Percentiles rank a stretch among this genome's conserved stretches.
phyloP scores from a whole-genome alignment of 192 early-diverging fungal species.

The Podila clonocystis region DNA sequence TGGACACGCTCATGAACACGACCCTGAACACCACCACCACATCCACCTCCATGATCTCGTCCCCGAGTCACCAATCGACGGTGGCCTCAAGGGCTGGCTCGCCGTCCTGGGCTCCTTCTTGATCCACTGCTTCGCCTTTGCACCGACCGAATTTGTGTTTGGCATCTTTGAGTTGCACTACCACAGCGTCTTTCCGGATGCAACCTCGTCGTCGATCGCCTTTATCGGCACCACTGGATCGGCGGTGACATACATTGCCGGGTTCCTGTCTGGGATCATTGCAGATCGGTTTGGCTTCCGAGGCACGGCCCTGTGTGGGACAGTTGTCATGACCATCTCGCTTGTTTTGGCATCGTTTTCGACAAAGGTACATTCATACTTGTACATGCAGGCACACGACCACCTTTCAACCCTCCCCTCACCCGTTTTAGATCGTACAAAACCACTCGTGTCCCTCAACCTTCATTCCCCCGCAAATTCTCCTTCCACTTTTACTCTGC shows the following conservation, averaged over 20 bases:
- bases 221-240: conserved; percentile 41
- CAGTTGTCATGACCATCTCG: conserved; percentile 45
- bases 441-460: background rate
- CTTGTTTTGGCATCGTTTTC: conserved; percentile 59
- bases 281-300: conserved; percentile 61
- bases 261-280: conserved; percentile 32
- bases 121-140: conserved; percentile 44
- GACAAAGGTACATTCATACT: conserved; percentile 23
- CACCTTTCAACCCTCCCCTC: background rate
- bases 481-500: background rate
- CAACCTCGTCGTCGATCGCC: conserved; percentile 29
- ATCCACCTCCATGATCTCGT: background rate
- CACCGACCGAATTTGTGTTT: conserved; percentile 42
- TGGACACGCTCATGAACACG: background rate
- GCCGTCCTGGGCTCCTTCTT: conserved; percentile 28
- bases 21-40: background rate
- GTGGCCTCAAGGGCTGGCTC: conserved; percentile 29
- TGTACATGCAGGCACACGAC: background rate
- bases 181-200: conserved; percentile 22
- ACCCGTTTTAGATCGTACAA: too few species aligned
- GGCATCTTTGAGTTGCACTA: conserved; percentile 39
- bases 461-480: background rate
- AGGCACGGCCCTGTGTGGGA: conserved; percentile 56
- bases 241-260: conserved; percentile 40
- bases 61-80: conserved; percentile 8